phyloP scores from a whole-genome alignment of 2,329 filamentous ascomycete species.

The Aspergillus jensenii region DNA sequence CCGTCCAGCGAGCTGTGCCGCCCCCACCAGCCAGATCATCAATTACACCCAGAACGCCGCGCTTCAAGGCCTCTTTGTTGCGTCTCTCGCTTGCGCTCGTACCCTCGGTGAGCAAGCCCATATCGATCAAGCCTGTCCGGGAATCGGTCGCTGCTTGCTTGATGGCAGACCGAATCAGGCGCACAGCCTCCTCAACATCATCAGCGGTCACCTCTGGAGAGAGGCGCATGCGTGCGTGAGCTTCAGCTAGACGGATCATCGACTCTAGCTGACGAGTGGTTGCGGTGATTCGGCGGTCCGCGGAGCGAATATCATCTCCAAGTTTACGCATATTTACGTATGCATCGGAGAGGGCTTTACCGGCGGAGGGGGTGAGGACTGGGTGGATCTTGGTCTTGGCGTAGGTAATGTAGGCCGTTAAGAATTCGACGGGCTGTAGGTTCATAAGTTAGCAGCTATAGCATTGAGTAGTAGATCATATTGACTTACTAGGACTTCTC shows the following conservation, averaged over 20 bases:
- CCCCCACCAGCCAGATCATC: constrained; percentile 74
- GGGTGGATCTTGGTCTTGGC: constrained; percentile 85
- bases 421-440: constrained; percentile 79
- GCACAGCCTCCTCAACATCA: constrained; percentile 87
- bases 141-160: constrained; percentile 97
- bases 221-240: constrained; percentile 96
- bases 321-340: constrained; percentile 96
- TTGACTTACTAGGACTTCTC: constrained; percentile 75
- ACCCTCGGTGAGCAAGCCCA: constrained; percentile 94
- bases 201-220: constrained; percentile 70
- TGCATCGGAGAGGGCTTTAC: constrained; percentile 77
- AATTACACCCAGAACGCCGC: constrained; percentile 69
- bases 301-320: constrained; percentile 79
- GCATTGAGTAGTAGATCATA: background rate
- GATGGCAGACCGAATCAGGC: constrained; percentile 87
- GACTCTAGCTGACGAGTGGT: constrained; percentile 95
- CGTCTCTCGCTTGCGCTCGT: constrained; percentile 84
- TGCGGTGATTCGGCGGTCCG: constrained; percentile 94
- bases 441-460: constrained; percentile 7
- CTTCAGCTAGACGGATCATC: constrained; percentile 96
- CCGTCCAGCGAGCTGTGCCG: constrained; percentile 71
- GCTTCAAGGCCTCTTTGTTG: constrained; percentile 79
- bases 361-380: constrained; percentile 73
- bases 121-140: constrained; percentile 88
- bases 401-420: constrained; percentile 96